phyloP scores from a whole-genome alignment of 2,329 filamentous ascomycete species.

The Phaeosphaeriaceae sp. region DNA sequence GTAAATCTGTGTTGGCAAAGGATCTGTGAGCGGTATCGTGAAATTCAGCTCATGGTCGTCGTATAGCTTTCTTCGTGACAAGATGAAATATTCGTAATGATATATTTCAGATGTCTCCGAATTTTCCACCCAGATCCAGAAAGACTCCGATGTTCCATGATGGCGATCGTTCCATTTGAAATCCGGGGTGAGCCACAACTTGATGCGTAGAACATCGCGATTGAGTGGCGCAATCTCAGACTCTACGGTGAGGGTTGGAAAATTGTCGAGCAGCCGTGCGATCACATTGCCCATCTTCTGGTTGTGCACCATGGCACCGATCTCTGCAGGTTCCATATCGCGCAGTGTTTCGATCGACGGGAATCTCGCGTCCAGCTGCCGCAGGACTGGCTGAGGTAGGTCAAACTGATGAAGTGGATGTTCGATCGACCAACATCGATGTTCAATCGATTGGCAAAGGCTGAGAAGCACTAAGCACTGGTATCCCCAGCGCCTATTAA shows the following conservation, averaged over 20 bases:
- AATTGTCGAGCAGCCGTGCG: constrained; percentile 82
- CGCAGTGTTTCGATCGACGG: constrained; percentile 82
- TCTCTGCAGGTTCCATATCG: constrained; percentile 92
- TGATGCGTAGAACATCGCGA: constrained; percentile 90
- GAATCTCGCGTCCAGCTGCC: constrained; percentile 84
- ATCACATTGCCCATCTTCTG: constrained; percentile 85
- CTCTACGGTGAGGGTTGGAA: constrained; percentile 89
- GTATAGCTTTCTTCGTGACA: constrained; percentile 86
- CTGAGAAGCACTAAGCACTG: constrained; percentile 91
- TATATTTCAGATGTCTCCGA: constrained; percentile 98
- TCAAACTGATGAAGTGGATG: constrained; percentile 97
- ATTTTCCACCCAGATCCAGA: constrained; percentile 99
- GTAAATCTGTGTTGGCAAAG: constrained; percentile 93
- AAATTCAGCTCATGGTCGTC: constrained; percentile 99
- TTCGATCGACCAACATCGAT: constrained; percentile 91
- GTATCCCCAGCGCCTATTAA: constrained; percentile 94
- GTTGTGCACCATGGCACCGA: constrained; percentile 91
- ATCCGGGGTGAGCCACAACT: constrained; percentile 84
- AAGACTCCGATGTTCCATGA: constrained; percentile 93
- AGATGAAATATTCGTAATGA: constrained; percentile 95
- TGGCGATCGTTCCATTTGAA: constrained; percentile 95
- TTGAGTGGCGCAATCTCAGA: constrained; percentile 96
- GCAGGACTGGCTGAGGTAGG: constrained; percentile 80
- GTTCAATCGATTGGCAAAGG: constrained; percentile 96
- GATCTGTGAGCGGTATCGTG: constrained; percentile 93